These are phyloP conservation scores for Saccharomycopsis phalli DNA, from an alignment of 1,139 yeast genomes.

Conservation along the genomic window DNA sequence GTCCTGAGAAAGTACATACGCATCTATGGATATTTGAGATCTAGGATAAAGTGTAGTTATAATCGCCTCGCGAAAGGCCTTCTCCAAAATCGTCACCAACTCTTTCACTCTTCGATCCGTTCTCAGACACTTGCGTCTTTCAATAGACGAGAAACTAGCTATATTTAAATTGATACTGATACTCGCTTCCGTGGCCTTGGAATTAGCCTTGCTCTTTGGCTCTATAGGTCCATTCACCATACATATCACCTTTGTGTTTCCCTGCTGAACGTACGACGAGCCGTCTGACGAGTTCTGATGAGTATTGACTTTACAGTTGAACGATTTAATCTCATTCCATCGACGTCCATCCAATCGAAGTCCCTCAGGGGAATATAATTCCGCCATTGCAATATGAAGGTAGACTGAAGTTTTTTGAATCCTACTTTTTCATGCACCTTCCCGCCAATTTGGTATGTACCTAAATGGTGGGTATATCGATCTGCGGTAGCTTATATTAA, in stretches of 20 bases:
- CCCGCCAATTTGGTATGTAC: too few species aligned
- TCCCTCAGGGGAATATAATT: conserved; percentile 90
- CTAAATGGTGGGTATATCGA: too few species aligned
- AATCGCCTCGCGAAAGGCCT: conserved; percentile 76
- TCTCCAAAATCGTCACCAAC: conserved; percentile 60
- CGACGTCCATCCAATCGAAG: conserved; percentile 87
- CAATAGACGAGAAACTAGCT: conserved; percentile 75
- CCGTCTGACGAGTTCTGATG: conserved; percentile 90
- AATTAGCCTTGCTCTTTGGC: conserved; percentile 47
- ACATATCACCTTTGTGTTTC: conserved; percentile 83
- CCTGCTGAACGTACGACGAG: conserved; percentile 85
- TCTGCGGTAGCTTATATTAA: too few species aligned
- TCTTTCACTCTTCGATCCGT: conserved; percentile 70
- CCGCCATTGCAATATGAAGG: too few species aligned
- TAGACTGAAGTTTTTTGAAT: too few species aligned
- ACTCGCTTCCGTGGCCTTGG: conserved; percentile 36
- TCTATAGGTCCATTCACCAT: conserved; percentile 87
- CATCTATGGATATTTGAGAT: conserved; percentile 62
- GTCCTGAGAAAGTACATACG: conserved; percentile 80
- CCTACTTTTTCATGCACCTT: too few species aligned
- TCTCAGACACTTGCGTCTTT: conserved; percentile 53
- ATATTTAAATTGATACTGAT: conserved; percentile 59
- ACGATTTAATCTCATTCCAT: conserved; percentile 84
- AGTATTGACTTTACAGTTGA: conserved; percentile 74
- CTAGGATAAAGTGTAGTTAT: conserved; percentile 72